Evolutionary conservation across 1,139 yeast genomes (phyloP), one percentile per base, ranked within the genome.

Genomic region (Blastobotrys apis): DNA sequence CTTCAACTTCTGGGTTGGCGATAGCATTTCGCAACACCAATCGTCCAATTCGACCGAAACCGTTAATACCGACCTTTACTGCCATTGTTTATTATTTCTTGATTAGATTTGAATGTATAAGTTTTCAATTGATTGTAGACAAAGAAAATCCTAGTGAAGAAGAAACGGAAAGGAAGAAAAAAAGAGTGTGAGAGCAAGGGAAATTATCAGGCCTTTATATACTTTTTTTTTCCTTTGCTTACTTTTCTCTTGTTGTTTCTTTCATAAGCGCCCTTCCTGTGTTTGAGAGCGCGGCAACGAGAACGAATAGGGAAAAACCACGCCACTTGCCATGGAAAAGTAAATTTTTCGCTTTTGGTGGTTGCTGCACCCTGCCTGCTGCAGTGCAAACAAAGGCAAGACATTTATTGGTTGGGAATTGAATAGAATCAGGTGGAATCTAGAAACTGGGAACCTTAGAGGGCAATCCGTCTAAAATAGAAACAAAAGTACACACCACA

Each of bases 21-120:
- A 82, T 73, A 56, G 92, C 92, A 65, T 81, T 77, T 77, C 94
- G 81, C 66, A 82, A 74, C 57, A 81, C 79, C 65, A 83, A 79
- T 72, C 94, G 86, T 58, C 94, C 94, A 61, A 83, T 83, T 72
- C 94, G 81, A 62, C 94, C 94, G 81, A 83, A 83, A 65, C 92
- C 92, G 81, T 83, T 83, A 69, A 83, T 84, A 75, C 92, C 22
- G 68, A 83, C 73, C 53, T 68, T 65, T 55, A 60, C 68, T 70
- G 67, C 69, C 60, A 35, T 44, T 43, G 36, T 23, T 25, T n/a
- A n/a, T 4, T 33, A 20, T 3, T 30, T 19, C 13, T 37, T 30
- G 13, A 29, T 29, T 6, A 12, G 6, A 29, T 12, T 10, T 29
- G 32, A 5, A 9, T 29, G 32, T 29, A 29, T 29, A 29, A 29